Percentiles rank a stretch among this genome's conserved stretches.
These are phyloP conservation scores for Aegle marmelos DNA, from an alignment of 345 rosid species.

Conservation along the genomic window DNA sequence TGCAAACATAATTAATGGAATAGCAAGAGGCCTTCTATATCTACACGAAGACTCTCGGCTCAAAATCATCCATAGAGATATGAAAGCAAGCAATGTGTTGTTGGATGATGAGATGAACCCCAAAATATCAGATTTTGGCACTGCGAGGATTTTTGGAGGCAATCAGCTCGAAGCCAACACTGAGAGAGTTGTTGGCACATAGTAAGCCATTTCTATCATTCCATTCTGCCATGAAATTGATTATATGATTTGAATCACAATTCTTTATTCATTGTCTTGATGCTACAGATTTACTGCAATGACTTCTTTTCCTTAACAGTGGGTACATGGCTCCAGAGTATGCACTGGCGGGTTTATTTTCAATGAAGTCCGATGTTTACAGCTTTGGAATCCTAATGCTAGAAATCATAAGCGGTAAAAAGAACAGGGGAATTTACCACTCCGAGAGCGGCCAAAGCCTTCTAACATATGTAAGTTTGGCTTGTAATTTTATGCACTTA, in stretches of 20 bases:
- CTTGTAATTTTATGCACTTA: neutral
- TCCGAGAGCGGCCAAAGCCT: conserved; percentile 30
- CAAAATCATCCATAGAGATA: conserved; percentile 46
- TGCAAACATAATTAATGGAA: conserved; percentile 33
- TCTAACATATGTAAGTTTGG: conserved; percentile 32
- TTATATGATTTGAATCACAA: neutral
- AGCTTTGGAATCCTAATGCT: conserved; percentile 43
- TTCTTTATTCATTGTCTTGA: neutral
- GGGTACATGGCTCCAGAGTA: conserved; percentile 66
- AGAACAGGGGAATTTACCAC: conserved; percentile 30
- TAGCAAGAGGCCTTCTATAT: conserved; percentile 47
- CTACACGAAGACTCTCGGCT: conserved; percentile 57
- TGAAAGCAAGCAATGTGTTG: conserved; percentile 50
- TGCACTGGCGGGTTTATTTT: conserved; percentile 41
- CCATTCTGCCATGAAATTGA: neutral
- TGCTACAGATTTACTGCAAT: neutral
- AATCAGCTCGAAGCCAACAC: conserved; percentile 47
- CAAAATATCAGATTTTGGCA: conserved; percentile 57
- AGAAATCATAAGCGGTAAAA: conserved; percentile 46
- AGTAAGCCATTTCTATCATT: conserved; percentile 28
- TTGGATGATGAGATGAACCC: conserved; percentile 51
- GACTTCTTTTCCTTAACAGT: conserved; percentile 14
- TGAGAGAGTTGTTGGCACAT: conserved; percentile 51
- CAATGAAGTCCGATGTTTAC: conserved; percentile 47
- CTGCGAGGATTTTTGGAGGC: conserved; percentile 51